A percentile compares a stretch with the other conserved stretches of the same genome.
Conservation (phyloP, 495 filamentous ascomycete species). For the Arthonia radiata region DNA sequence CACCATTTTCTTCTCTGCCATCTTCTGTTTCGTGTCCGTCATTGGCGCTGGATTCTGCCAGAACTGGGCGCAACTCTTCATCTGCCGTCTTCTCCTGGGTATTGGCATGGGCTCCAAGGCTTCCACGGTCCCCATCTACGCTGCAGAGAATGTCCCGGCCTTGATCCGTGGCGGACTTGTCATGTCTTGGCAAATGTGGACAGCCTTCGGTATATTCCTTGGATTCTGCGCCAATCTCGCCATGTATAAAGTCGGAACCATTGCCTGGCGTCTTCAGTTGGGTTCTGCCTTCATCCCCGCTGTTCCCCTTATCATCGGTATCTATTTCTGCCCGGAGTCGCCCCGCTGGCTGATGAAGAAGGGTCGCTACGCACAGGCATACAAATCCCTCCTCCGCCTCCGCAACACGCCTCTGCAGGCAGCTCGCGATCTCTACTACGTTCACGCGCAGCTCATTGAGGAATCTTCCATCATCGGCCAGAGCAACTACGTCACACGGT, state of each 20-base stretch:
- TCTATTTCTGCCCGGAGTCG: conserved; percentile 41
- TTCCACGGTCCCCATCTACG: conserved; percentile 40
- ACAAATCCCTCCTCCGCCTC: conserved; percentile 29
- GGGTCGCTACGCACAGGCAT: conserved; percentile 26
- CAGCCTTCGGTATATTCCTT: conserved; percentile 51
- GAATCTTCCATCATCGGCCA: conserved; percentile 21
- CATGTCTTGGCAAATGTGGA: conserved; percentile 56
- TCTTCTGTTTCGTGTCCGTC: conserved; percentile 32
- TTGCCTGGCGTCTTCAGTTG: conserved; percentile 55
- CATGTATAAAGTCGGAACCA: conserved; percentile 25
- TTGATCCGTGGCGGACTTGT: conserved; percentile 49
- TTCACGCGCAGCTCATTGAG: conserved; percentile 30
- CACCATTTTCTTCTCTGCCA: conserved; percentile 37
- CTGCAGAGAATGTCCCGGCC: conserved; percentile 54
- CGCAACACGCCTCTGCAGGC: conserved; percentile 42
- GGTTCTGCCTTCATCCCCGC: conserved; percentile 59
- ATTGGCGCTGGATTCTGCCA: conserved; percentile 41
- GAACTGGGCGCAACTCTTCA: conserved; percentile 33
- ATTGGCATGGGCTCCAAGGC: conserved; percentile 46
- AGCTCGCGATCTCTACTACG: conserved; percentile 50
- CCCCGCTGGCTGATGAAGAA: conserved; percentile 47
- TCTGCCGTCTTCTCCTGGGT: conserved; percentile 31
- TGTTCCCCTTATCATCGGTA: conserved; percentile 32
- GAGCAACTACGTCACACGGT: conserved; percentile 27
- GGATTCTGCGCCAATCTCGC: conserved; percentile 48